A percentile compares a stretch with the other conserved stretches of the same genome.
These are phyloP conservation scores for Jaltomata sinuosa DNA, from an alignment of 257 asterid species.

Conservation along the genomic window DNA sequence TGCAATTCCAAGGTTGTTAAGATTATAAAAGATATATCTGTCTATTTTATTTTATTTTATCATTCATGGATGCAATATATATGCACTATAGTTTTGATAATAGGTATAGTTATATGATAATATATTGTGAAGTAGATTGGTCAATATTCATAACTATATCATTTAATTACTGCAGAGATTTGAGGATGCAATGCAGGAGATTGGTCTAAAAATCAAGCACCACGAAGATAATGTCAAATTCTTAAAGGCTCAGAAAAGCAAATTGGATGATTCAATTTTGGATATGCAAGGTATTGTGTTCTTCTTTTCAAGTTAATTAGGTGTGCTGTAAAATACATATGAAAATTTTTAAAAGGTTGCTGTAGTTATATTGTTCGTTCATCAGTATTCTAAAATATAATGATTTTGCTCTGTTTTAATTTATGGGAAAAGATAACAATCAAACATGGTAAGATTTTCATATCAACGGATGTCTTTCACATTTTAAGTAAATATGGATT, in stretches of 20 bases:
- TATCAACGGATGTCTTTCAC: no score
- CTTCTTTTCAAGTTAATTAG: neutral
- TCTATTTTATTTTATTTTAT: neutral
- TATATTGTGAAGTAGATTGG: neutral
- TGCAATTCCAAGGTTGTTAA: conserved; percentile 38
- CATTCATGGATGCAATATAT: neutral
- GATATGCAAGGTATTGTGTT: conserved; percentile 44
- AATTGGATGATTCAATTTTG: conserved; percentile 45
- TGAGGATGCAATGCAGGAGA: conserved; percentile 47
- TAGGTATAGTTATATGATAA: neutral
- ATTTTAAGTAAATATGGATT: no score
- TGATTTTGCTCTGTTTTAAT: neutral
- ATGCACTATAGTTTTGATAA: neutral
- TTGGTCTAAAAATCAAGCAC: conserved; percentile 56
- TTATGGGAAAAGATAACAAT: neutral
- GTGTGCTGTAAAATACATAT: neutral
- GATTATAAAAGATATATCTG: neutral
- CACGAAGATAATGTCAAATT: conserved; percentile 47
- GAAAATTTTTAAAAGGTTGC: neutral
- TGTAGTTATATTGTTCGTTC: neutral
- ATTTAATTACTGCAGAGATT: conserved; percentile 37
- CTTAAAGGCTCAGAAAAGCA: conserved; percentile 32
- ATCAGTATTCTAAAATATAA: neutral
- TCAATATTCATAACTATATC: neutral
- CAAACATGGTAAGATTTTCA: neutral